Base-by-base conservation (phyloP, 345 rosid species). In the Citrus glauca region DNA sequence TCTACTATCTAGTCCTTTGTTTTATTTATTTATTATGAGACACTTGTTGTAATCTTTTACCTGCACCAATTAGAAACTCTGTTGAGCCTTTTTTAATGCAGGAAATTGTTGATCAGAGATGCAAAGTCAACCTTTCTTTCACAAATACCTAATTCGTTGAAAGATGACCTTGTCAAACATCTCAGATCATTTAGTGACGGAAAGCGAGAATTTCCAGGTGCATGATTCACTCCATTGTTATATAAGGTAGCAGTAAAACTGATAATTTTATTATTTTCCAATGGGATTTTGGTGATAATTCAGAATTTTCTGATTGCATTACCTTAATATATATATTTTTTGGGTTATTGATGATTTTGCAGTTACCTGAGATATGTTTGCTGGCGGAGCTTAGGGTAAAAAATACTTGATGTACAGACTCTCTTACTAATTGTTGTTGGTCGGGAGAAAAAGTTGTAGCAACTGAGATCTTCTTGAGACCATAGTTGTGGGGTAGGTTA, bases 101-200 rank as follows among this genome's bases (percentile, higher is more conserved):
- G 98, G 93, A 88, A 87, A 82, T 74, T 71, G 84, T 81, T 97
- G 90, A 88, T 90, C 30, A 86, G 81, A 68, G 93, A 92, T 79
- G 96, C 92, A 81, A 91, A 85, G 82, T 37, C 86, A 71, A 80
- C 82, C 25, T 88, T 88, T 64, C 85, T 80, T 74, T 77, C 91
- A 6, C 82, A 90, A 80, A 87, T 97, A 62, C 98, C 99, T 0
- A 91, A 89, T 66, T 83, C 90, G 27, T 75, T 97, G 82, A 97
- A 91, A 84, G 92, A 90, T 80, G 86, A 89, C 63, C 86, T 94
- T 13, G 84, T 93, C 57, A 88, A 85, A 60, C 84, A 73, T 64
- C 87, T 97, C 55, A 80, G 73, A 76, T 75, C 86, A 74, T 86
- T 89, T 79, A 82, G 88, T 81, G 80, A 85, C 82, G 86, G 85